Conservation (phyloP, 768 basidiomycete genomes). For the Suillus weaverae region DNA sequence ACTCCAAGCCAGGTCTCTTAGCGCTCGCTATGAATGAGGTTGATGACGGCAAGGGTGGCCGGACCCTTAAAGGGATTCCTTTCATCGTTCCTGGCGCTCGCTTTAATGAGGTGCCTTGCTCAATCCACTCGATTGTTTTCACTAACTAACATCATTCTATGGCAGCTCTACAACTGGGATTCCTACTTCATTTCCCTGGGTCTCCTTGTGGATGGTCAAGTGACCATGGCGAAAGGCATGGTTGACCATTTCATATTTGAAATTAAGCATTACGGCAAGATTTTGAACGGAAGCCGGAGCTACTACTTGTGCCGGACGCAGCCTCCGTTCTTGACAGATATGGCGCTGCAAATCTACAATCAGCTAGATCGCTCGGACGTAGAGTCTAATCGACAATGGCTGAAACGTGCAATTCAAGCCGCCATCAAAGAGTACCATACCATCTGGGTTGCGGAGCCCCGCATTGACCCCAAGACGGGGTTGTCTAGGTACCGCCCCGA, state of each 20-base stretch:
- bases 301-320: constrained; percentile 95
- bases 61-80: constrained; percentile 87
- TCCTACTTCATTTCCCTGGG: constrained; percentile 94
- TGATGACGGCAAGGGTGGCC: constrained; percentile 74
- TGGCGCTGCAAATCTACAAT: constrained; percentile 97
- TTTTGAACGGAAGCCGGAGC: constrained; percentile 93
- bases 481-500: constrained; percentile 93
- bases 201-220: constrained; percentile 90
- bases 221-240: constrained; percentile 95
- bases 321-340: constrained; percentile 97
- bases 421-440: constrained; percentile 99
- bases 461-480: constrained; percentile 92
- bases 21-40: constrained; percentile 95
- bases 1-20: constrained; percentile 90
- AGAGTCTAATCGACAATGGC: constrained; percentile 79
- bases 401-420: constrained; percentile 93
- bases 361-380: constrained; percentile 86
- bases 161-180: constrained; percentile 91
- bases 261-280: constrained; percentile 97
- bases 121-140: constrained; percentile 3
- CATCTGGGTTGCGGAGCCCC: constrained; percentile 93
- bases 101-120: constrained; percentile 77
- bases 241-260: constrained; percentile 99
- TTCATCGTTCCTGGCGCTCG: constrained; percentile 97
- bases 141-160: constrained; percentile 8